phyloP scores from a whole-genome alignment of 2,329 filamentous ascomycete species.

The Pseudogymnoascus sp. region DNA sequence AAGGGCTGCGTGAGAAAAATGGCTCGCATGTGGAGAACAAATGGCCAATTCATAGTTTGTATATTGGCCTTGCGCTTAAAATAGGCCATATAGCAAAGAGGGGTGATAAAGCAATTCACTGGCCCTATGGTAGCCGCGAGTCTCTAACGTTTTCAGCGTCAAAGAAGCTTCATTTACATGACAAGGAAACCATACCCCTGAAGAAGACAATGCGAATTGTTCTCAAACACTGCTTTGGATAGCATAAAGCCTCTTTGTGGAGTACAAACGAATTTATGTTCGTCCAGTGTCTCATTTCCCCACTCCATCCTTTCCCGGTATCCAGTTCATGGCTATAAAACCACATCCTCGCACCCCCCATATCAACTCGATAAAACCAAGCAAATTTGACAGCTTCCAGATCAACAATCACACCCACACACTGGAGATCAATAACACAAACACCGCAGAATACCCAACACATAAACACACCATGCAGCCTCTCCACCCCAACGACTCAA shows the following conservation, averaged over 20 bases:
- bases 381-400: not conserved
- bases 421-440: not conserved
- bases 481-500: not conserved
- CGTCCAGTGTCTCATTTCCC: not conserved
- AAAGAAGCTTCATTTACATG: not conserved
- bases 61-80: not conserved
- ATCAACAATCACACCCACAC: not conserved
- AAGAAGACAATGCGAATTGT: not conserved
- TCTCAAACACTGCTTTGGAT: not conserved
- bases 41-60: not conserved
- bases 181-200: not conserved
- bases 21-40: not conserved
- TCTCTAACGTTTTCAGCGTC: not conserved
- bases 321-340: not conserved
- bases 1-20: slow-evolving; percentile 9
- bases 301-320: not conserved
- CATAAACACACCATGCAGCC: not conserved
- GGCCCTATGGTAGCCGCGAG: not conserved
- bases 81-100: not conserved
- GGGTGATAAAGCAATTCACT: not conserved
- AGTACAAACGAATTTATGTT: not conserved
- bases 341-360: not conserved
- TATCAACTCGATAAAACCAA: not conserved
- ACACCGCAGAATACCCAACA: not conserved
- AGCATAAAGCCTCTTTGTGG: not conserved